Percentiles rank a stretch among this genome's conserved stretches.
phyloP scores from a whole-genome alignment of 2,329 filamentous ascomycete genomes.

The Stylonectria norvegica region DNA sequence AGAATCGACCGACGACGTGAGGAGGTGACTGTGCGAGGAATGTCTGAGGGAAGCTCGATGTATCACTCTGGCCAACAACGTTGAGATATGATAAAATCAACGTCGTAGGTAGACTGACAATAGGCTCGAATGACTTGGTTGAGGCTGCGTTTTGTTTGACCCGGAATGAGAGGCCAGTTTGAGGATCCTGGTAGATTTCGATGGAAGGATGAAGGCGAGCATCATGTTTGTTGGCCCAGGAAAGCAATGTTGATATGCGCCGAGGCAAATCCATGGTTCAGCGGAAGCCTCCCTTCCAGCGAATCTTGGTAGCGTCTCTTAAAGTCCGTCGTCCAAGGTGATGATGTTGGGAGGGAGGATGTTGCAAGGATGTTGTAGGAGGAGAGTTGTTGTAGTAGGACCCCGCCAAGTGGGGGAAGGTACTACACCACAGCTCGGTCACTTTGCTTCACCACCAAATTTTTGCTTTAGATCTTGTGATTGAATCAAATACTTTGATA shows the following conservation, averaged over 20 bases:
- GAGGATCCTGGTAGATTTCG: slow-evolving; percentile 49
- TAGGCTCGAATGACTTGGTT: slow-evolving; percentile 37
- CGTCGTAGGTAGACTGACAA: slow-evolving; percentile 51
- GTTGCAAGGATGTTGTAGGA: background rate
- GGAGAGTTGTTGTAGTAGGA: no score
- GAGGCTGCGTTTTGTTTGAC: slow-evolving; percentile 35
- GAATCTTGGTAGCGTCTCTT: no score
- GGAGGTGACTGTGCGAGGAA: slow-evolving; percentile 52
- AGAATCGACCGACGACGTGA: slow-evolving; percentile 63
- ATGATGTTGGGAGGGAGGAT: background rate
- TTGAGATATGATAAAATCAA: slow-evolving; percentile 59
- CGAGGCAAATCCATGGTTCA: slow-evolving; percentile 14
- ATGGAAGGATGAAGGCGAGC: slow-evolving; percentile 49
- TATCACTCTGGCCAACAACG: slow-evolving; percentile 33
- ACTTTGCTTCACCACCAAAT: no score
- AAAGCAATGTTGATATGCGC: slow-evolving; percentile 36
- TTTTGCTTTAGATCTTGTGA: no score
- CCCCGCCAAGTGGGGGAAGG: no score
- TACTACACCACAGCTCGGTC: no score
- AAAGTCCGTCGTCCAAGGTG: no score
- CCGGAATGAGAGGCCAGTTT: slow-evolving; percentile 54
- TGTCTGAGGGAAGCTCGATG: slow-evolving; percentile 39
- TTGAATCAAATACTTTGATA: no score
- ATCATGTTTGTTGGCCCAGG: slow-evolving; percentile 47
- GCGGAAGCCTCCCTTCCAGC: no score